Evolutionary conservation across 1,284 basidiomycete genomes (phyloP), one percentile per base, ranked within the genome.

Genomic region (Ustilago nuda): DNA sequence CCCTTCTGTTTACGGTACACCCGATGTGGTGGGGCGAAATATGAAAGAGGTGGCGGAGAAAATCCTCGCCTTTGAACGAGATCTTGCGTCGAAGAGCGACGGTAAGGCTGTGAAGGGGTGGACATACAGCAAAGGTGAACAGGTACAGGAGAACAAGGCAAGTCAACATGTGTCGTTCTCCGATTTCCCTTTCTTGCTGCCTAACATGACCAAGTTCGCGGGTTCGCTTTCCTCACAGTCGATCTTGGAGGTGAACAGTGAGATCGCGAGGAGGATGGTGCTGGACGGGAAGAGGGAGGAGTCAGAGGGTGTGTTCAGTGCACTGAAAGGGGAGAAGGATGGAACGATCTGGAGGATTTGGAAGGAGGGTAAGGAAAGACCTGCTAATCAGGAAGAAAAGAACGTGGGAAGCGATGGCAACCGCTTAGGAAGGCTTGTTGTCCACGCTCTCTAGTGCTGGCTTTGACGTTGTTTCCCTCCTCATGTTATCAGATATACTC

Each of bases 161-260:
- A 76, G 68, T 46, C 68, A 71, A 46, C 80, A 82, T 43, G 81
- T 79, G 13, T 78, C 78, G 52, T 82, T 82, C 55, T 71, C 66
- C 11, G 80, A 82, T 45, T 82, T 82, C 54, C 79, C 80, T 2
- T 80, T 81, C 54, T 56, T 81, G 50, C 43, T 81, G 56, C 79
- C 79, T 1, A 59, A 45, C 45, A 76, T 69, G 74, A 19, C 59
- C 64, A 70, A 71, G 46, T 78, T 78, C 48, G 61, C 59, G 4
- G 75, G 75, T 56, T 71, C 56, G 13, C 61, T 78, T 2, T 37
- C 55, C 5, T 61, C 61, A 27, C 58, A 68, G 32, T 54, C 64
- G 23, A 64, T 70, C 37, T 59, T 74, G 1, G 66, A 74, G 43
- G 60, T 70, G 27, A 67, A 74, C 35, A 55, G 46, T 23, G 51